Base-by-base conservation (phyloP, 805 yeast genomes). In the Saturnispora ahearnii region DNA sequence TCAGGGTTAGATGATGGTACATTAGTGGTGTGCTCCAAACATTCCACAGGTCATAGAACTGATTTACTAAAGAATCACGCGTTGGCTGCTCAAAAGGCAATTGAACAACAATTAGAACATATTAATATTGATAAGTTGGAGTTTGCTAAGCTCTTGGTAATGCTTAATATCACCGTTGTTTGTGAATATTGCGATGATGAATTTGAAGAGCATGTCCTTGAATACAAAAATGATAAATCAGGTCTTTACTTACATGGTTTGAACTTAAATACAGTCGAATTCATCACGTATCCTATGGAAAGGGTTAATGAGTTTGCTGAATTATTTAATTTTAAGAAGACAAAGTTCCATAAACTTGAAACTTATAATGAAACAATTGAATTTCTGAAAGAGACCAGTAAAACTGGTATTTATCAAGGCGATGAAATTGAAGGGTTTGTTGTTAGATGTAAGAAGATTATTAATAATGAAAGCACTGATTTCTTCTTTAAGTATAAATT, bases 351-450 rank as follows among this genome's bases (percentile, higher is more conserved):
- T 18, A 55, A 57, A 1, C 68, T 72, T 26, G 60, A 66, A 0
- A 65, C 68, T 4, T 62, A 79, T 33, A 60, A 60, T 0, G 66
- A 69, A 1, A 65, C 88, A 22, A 65, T 73, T 54, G 49, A 50
- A 1, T 83, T 82, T 56, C 64, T 90, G 26, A 76, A 79, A 4
- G 69, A 70, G 0, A 73, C 82, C 49, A 75, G 83, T 0, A 66
- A 73, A 49, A 77, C 84, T 0, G 98, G 98, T 0, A 73, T 80
- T 1, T 88, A 79, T 65, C 68, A 84, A 1, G 81, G 77, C 1
- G 69, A 73, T 36, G 96, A 88, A 55, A 76, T 87, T 7, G 99
- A 93, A 67, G 99, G 99, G 0, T 93, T 91, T 69, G 99, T 93
- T 1, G 73, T 93, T 4, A 73, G 99, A 49, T 79, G 90, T 57